Evolutionary conservation across 257 asterid genomes (phyloP).

Genomic region (Lithospermum erythrorhizon): DNA sequence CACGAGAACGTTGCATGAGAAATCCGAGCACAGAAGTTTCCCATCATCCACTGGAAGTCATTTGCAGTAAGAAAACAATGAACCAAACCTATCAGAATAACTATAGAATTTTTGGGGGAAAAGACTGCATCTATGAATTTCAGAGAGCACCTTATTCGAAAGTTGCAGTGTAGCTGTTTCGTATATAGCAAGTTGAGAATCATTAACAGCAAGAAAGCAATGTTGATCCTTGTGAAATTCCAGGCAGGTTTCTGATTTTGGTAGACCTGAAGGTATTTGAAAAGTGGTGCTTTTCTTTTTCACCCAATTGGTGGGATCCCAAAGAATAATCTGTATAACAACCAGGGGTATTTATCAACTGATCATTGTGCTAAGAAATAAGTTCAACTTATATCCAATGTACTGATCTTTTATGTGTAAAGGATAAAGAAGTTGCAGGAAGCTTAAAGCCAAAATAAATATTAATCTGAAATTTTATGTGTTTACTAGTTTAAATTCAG

Average conservation of each 20-base stretch:
- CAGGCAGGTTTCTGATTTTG: conserved; percentile 38
- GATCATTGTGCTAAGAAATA: neutral
- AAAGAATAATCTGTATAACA: conserved; percentile 39
- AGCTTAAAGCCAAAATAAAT: no score
- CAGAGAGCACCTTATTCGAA: conserved; percentile 43
- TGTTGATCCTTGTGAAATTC: conserved; percentile 46
- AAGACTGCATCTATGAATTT: conserved; percentile 1
- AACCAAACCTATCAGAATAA: neutral
- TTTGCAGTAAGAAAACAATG: neutral
- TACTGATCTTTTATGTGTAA: no score
- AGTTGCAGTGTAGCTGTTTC: conserved; percentile 45
- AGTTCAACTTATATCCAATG: neutral
- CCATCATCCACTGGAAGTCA: conserved; percentile 49
- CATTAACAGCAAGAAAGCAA: conserved; percentile 62
- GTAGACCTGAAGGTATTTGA: conserved; percentile 40
- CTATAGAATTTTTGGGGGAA: neutral
- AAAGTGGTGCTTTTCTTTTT: conserved; percentile 36
- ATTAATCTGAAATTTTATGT: neutral
- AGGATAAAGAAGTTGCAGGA: no score
- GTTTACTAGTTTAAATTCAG: neutral
- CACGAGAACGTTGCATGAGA: conserved; percentile 54
- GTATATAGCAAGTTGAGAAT: conserved; percentile 65
- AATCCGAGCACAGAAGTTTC: conserved; percentile 51
- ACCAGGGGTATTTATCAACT: neutral
- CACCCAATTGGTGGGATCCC: conserved; percentile 59